Evolutionary conservation across 1,284 basidiomycete species (phyloP).

Genomic region (Veloporphyrellus conicus): DNA sequence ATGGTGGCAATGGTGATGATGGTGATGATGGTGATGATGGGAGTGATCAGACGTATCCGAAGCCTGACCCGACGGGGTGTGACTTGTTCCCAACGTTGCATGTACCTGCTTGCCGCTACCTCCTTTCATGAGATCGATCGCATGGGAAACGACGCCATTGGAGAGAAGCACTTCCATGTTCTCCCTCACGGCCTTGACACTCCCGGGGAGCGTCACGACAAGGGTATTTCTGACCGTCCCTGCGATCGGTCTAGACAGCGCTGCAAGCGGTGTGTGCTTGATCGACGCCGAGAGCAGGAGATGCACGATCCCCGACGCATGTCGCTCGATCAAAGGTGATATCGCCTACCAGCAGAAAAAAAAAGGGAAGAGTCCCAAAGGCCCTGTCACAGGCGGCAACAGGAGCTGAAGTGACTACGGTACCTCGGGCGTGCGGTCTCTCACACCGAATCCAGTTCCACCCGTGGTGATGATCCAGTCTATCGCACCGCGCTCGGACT

Average conservation of each 20-base stretch:
- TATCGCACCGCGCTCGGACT: conserved; percentile 43
- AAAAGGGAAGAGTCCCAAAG: too few relatives aligned
- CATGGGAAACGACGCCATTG: conserved; percentile 60
- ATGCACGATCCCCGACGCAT: conserved; percentile 77
- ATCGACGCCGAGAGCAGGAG: conserved; percentile 68
- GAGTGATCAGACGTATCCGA: conserved; percentile 22
- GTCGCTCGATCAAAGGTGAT: conserved; percentile 63
- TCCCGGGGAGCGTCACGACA: conserved; percentile 78
- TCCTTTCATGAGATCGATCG: conserved; percentile 71
- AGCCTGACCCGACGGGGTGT: conserved; percentile 10
- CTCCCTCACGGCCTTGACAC: conserved; percentile 79
- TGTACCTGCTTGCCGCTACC: conserved; percentile 65
- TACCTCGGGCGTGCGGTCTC: conserved; percentile 82
- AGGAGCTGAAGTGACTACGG: neutral
- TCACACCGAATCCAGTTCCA: conserved; percentile 79
- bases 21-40: conserved; percentile 42
- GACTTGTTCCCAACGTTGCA: conserved; percentile 34
- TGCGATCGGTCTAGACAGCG: conserved; percentile 76
- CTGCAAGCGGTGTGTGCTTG: conserved; percentile 72
- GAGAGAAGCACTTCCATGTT: conserved; percentile 63
- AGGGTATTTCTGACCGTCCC: conserved; percentile 68
- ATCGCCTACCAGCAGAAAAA: conserved; percentile 53
- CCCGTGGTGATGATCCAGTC: conserved; percentile 80
- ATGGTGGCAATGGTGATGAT: conserved; percentile 42
- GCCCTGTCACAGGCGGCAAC: too few relatives aligned